These are phyloP conservation scores for Vitis hybrid DNA, from an alignment of 177 flowering plant genomes.

Conservation along the genomic window DNA sequence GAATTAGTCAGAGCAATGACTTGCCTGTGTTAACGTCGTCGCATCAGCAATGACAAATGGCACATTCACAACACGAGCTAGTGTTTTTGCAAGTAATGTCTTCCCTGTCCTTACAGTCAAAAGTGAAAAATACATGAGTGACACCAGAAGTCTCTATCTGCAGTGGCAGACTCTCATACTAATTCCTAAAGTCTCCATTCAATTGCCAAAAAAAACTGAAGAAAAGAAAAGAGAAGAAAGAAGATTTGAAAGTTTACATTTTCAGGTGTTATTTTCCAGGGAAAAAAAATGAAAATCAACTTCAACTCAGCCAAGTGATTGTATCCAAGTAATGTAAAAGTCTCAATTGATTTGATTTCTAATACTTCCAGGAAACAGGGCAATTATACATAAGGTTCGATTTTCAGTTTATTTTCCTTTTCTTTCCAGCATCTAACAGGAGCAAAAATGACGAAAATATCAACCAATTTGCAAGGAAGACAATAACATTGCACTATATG, in stretches of 20 bases:
- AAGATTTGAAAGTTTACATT: no score
- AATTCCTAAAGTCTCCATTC: constrained; percentile 2
- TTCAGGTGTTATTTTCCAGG: no score
- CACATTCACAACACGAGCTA: constrained; percentile 79
- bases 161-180: neutral
- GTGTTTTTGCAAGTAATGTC: constrained; percentile 79
- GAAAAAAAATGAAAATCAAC: no score
- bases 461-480: neutral
- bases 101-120: constrained; percentile 50
- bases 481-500: neutral
- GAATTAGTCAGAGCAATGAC: constrained; percentile 10
- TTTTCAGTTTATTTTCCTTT: no score
- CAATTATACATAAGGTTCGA: no score
- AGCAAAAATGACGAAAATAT: neutral
- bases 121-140: constrained; percentile 10
- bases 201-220: neutral
- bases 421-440: no score
- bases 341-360: no score
- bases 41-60: constrained; percentile 87
- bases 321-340: no score
- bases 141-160: constrained; percentile 4
- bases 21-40: constrained; percentile 75
- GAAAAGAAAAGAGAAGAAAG: neutral
- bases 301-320: no score
- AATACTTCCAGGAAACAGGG: no score